Conservation (phyloP, 2,329 filamentous ascomycete genomes). For the Thermochaetoides dissita region DNA sequence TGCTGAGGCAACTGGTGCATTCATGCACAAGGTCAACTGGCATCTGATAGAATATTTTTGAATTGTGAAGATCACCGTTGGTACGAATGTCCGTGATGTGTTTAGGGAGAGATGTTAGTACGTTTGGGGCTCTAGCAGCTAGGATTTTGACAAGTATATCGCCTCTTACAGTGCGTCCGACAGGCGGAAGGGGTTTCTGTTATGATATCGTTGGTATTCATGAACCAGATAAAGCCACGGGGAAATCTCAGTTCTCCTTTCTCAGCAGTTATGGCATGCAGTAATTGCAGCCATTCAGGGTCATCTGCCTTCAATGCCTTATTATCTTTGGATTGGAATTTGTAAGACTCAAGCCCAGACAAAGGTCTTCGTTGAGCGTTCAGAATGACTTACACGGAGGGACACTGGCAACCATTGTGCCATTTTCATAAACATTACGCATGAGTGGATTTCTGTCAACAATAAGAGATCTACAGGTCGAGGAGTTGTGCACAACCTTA, state of each 20-base stretch:
- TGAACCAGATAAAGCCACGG: background rate
- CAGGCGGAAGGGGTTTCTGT: too few species aligned
- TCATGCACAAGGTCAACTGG: background rate
- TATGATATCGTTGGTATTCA: too few species aligned
- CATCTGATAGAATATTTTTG: background rate
- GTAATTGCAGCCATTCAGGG: background rate
- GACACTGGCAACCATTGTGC: background rate
- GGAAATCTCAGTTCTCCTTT: background rate
- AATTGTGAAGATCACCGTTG: background rate
- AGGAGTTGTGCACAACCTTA: slow-evolving; percentile 1
- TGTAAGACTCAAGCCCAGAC: background rate
- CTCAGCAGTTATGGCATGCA: background rate
- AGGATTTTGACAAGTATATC: background rate
- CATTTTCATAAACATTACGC: background rate
- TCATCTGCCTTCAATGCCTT: background rate
- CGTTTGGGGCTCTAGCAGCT: background rate
- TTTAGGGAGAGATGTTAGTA: background rate
- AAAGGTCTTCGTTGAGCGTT: background rate
- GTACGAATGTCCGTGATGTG: too few species aligned
- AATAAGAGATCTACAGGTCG: background rate
- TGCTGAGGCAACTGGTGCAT: slow-evolving; percentile 1
- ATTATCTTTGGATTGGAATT: background rate
- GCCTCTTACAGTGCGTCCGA: too few species aligned
- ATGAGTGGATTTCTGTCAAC: background rate
- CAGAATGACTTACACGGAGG: background rate